Evolutionary conservation across 495 filamentous ascomycete species (phyloP), one percentile per base, ranked within the genome.

Genomic region (Penicillium samsonianum): DNA sequence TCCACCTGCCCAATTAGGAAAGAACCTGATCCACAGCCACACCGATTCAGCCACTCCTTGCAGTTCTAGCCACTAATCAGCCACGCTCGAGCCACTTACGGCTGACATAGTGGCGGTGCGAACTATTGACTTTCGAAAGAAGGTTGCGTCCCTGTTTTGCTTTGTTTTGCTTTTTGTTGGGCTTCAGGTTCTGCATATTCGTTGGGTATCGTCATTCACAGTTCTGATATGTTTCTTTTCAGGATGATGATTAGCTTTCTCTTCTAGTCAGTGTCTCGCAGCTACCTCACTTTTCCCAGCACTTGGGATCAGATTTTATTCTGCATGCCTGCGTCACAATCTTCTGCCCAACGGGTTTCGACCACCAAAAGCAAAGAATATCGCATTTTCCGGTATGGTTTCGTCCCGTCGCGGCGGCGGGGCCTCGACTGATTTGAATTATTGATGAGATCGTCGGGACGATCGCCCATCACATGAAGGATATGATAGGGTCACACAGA

Each of bases 31-130:
- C 35, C 55, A 68, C 63, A 51, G 65, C 63, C 65, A 65, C 65
- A 65, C 26, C 19, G 8, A n/a, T 52, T 49, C 51, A 62, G 65
- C 65, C 65, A 63, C 60, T 67, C 65, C 65, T 65, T 67, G 57
- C 65, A 9, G 28, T 58, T 46, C 42, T 3, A 65, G 65, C 65
- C 62, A 67, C 48, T 40, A 6, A 28, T 3, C 1, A 53, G 50
- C 38, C 50, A 53, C 37, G 4, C 31, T 33, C 26, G 40, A 61
- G 64, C 64, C 64, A 63, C 59, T 23, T 58, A 50, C 51, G 52
- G 60, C 60, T 63, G 59, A 47, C n/a, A 16, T 54, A 0, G 60
- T 65, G 62, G 65, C 65, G 44, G 63, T 57, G 65, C 57, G 14
- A 33, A 58, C 57, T 62, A 67, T 62, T 59, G 56, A 58, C 26